A percentile compares a stretch with the other conserved stretches of the same genome.
Evolutionary conservation across 208 protist genomes (phyloP).

Genomic region (Dictyostelium gargantuum): DNA sequence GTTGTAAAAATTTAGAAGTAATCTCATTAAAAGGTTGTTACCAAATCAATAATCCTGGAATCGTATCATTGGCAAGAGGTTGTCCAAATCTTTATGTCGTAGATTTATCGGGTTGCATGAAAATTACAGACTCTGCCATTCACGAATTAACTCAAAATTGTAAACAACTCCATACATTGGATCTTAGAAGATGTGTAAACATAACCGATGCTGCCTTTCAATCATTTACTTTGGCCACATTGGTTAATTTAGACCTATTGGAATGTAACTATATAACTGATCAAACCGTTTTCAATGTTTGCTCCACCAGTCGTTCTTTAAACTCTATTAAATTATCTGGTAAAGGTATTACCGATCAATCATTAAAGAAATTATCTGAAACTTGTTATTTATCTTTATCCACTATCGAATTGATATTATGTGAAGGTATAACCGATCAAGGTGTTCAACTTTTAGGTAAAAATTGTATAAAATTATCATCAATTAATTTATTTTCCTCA

Average conservation of each 20-base stretch:
- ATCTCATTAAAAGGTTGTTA: not conserved
- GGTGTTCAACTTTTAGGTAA: not conserved
- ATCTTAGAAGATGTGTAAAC: conserved; percentile 14
- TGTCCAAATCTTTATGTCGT: conserved; percentile 23
- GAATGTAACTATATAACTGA: conserved; percentile 30
- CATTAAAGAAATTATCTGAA: not conserved
- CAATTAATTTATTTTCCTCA: conserved; percentile 17
- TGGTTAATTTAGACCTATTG: conserved; percentile 10
- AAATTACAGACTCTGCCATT: not conserved
- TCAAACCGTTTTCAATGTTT: not conserved
- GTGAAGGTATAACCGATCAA: conserved; percentile 21
- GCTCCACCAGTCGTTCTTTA: not conserved
- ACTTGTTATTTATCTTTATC: not conserved
- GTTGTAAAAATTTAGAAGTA: conserved; percentile 4
- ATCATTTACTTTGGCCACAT: not conserved
- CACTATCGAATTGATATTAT: not conserved
- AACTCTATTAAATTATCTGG: not conserved
- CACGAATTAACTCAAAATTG: conserved; percentile 15
- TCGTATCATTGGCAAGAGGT: not conserved
- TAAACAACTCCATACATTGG: conserved; percentile 5
- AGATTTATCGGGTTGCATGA: conserved; percentile 35
- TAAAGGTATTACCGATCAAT: conserved; percentile 3
- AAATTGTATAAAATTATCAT: not conserved
- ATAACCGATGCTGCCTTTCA: conserved; percentile 29
- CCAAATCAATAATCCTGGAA: not conserved